These are phyloP conservation scores for Bothriochloa decipiens DNA, from an alignment of 176 grass and related monocot genomes.

Conservation along the genomic window DNA sequence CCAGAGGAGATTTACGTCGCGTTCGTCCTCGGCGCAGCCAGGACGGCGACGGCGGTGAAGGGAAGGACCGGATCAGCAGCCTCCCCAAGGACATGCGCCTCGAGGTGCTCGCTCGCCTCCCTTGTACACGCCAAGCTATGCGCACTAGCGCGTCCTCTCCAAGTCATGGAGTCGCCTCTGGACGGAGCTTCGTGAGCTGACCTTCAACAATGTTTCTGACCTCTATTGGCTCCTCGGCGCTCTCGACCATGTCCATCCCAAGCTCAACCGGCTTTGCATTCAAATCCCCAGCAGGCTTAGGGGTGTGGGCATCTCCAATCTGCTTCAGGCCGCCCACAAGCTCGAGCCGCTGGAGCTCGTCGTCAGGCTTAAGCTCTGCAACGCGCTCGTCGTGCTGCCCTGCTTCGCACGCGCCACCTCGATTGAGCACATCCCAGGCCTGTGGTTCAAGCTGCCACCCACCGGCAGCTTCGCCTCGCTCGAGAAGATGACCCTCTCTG, in stretches of 20 bases:
- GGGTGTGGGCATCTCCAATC: neutral
- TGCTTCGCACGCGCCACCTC: neutral
- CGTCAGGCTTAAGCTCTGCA: neutral
- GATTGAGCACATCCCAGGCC: rapidly evolving
- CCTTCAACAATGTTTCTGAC: neutral
- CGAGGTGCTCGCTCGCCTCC: neutral
- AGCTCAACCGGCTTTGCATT: too few relatives aligned
- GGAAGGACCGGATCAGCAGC: neutral
- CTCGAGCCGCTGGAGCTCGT: neutral
- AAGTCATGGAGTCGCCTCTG: neutral
- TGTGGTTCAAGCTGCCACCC: neutral
- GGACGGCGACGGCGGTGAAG: neutral
- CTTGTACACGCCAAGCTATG: neutral
- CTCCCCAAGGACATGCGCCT: neutral
- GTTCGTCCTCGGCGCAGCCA: neutral
- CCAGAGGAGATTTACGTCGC: neutral
- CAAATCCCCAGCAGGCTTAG: too few relatives aligned
- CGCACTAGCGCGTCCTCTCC: neutral
- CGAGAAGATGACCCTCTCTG: neutral
- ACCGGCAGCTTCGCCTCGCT: neutral
- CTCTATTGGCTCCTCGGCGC: neutral
- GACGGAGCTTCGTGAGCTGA: neutral
- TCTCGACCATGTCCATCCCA: neutral
- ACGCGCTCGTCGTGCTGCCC: neutral
- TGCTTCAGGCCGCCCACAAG: neutral